phyloP scores from a whole-genome alignment of 2,329 filamentous ascomycete species.

The Curvularia sp. region DNA sequence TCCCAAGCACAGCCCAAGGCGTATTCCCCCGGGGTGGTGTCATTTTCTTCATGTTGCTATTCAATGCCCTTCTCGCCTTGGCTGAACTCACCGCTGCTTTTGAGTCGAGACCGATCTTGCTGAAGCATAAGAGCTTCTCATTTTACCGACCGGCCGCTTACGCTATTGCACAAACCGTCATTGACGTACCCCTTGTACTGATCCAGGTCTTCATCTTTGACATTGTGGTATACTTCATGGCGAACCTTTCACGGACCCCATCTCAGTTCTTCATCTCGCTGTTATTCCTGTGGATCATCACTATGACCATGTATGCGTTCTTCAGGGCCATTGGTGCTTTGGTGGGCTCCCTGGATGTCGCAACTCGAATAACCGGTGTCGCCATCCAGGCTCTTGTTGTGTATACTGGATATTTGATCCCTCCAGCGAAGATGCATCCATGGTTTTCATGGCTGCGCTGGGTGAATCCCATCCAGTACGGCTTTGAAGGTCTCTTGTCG shows the following conservation, averaged over 20 bases:
- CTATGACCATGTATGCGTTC: slow-evolving; percentile 55
- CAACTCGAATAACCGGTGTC: slow-evolving; percentile 52
- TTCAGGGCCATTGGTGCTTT: slow-evolving; percentile 50
- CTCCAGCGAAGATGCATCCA: slow-evolving; percentile 51
- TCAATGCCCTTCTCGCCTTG: slow-evolving; percentile 68
- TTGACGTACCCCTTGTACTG: slow-evolving; percentile 65
- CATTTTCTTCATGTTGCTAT: slow-evolving; percentile 67
- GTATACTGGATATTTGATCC: slow-evolving; percentile 52
- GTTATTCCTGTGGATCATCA: slow-evolving; percentile 67
- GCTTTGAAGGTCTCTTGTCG: slow-evolving; percentile 70
- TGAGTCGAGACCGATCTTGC: slow-evolving; percentile 67
- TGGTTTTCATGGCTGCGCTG: slow-evolving; percentile 53
- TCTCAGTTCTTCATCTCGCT: slow-evolving; percentile 69
- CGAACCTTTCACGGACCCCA: slow-evolving; percentile 62
- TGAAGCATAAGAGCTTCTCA: slow-evolving; percentile 74
- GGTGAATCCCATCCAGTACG: slow-evolving; percentile 69
- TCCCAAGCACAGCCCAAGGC: slow-evolving; percentile 61
- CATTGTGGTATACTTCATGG: slow-evolving; percentile 69
- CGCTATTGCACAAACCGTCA: slow-evolving; percentile 64
- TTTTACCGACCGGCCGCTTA: slow-evolving; percentile 71
- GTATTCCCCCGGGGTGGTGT: slow-evolving; percentile 68
- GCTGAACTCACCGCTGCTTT: slow-evolving; percentile 69
- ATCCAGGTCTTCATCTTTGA: slow-evolving; percentile 67
- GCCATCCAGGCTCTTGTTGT: slow-evolving; percentile 52
- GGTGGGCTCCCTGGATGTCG: slow-evolving; percentile 47